A percentile compares a stretch with the other conserved stretches of the same genome.
Conservation (phyloP, 768 basidiomycete species). For the Collybia sordida region DNA sequence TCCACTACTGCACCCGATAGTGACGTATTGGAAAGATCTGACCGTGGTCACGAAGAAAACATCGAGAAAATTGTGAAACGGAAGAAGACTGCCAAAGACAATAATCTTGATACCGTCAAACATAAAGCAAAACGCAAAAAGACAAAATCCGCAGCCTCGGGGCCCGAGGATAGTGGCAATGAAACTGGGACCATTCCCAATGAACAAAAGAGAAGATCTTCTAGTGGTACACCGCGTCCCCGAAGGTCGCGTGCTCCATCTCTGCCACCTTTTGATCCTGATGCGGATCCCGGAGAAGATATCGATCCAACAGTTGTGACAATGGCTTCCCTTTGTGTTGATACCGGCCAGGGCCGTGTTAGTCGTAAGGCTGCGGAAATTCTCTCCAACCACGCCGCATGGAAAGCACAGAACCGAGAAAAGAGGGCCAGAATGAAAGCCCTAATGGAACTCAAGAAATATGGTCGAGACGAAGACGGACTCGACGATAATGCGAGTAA, state of each 20-base stretch:
- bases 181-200: constrained; percentile 4
- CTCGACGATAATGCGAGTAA: constrained; percentile 10
- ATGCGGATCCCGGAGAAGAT: constrained; percentile 70
- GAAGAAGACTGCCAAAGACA: constrained; percentile 1
- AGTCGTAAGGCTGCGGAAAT: constrained; percentile 78
- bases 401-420: constrained; percentile 70
- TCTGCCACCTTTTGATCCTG: constrained; percentile 54
- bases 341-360: constrained; percentile 76
- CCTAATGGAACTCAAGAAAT: constrained; percentile 73
- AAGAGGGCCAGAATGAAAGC: constrained; percentile 62
- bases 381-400: constrained; percentile 64
- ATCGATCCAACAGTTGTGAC: constrained; percentile 83
- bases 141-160: constrained; percentile 10
- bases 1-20: constrained; percentile 1
- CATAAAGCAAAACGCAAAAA: constrained; percentile 17
- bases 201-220: constrained; percentile 23
- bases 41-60: neutral
- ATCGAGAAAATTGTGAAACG: neutral
- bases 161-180: constrained; percentile 15
- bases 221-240: constrained; percentile 25
- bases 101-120: neutral
- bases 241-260: constrained; percentile 48
- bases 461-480: constrained; percentile 51
- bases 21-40: neutral
- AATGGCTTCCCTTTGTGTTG: constrained; percentile 77